Base-by-base conservation (phyloP, 2,329 filamentous ascomycete genomes). In the Leptodontidium sp. region DNA sequence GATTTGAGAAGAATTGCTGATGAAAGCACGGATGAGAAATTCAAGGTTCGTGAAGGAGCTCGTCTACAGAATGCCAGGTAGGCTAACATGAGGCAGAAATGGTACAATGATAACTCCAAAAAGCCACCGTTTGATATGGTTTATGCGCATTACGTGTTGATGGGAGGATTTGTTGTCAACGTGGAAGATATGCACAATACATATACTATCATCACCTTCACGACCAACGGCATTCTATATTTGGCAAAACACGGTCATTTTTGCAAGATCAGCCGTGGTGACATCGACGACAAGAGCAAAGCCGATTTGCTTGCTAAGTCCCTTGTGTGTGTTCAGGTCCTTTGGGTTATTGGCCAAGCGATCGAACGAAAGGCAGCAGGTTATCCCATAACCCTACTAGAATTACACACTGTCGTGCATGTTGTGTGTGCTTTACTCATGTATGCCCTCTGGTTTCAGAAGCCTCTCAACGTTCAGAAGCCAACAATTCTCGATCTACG, bases 251-350 rank as follows among this genome's bases (percentile, higher is more conserved):
- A 66, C 17, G 65, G 68, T 4, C 29, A 47, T 32, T 55, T 66
- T 15, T 64, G 50, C 8, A 24, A 61, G 24, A 35, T 68, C 15
- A 45, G 12, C 0, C 35, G 47, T 21, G 38, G n/a, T 7, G 52
- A 62, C 5, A 72, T 71, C 21, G n/a, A 59, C n/a, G 67, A 69
- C 26, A 71, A 72, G 43, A 68, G 69, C 45, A 72, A 70, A 62
- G 63, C 58, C 14, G 65, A 71, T 43, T 4, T 53, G 8, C 55
- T 72, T 50, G 67, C 65, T 7, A 72, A 72, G 40, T 47, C 32
- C 4, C 47, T 72, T 6, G 69, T 61, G 3, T 68, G 47, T 15
- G 2, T 71, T 1, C 71, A 71, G 50, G 66, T 67, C 47, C 35
- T 71, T 1, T 72, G 69, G 69, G 45, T 71, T 15, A 49, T 65